Percentiles rank a stretch among this genome's conserved stretches.
These are phyloP conservation scores for Rauvolfia tetraphylla DNA, from an alignment of 257 asterid species.

Conservation along the genomic window DNA sequence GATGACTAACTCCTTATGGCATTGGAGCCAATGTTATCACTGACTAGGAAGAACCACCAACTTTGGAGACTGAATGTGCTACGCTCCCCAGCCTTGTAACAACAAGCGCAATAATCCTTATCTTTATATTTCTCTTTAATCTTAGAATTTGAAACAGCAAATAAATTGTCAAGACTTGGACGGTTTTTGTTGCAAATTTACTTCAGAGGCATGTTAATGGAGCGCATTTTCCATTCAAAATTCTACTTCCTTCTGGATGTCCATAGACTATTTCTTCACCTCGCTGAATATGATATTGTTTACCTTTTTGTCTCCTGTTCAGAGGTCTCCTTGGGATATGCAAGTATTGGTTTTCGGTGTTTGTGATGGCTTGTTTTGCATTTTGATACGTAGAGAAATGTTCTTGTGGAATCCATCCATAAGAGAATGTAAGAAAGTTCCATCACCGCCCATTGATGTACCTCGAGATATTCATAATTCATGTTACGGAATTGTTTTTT, in stretches of 20 bases:
- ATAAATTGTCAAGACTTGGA: neutral
- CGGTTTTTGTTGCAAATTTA: neutral
- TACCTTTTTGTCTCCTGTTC: neutral
- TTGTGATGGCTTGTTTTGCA: neutral
- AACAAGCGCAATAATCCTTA: too few relatives aligned
- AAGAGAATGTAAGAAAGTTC: neutral
- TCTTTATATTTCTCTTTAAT: neutral
- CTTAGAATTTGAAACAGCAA: neutral
- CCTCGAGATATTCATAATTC: neutral
- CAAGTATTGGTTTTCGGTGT: neutral
- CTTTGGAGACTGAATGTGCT: too few relatives aligned
- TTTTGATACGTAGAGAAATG: neutral
- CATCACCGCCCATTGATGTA: neutral
- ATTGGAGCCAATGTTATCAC: too few relatives aligned
- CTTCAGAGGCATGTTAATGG: neutral
- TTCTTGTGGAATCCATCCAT: neutral
- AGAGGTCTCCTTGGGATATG: neutral
- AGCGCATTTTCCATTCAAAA: neutral
- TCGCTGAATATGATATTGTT: neutral
- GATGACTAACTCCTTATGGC: too few relatives aligned
- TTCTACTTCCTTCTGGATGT: neutral
- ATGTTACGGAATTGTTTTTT: neutral
- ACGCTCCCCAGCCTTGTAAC: too few relatives aligned
- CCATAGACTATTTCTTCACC: neutral
- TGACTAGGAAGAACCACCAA: too few relatives aligned